Base-by-base conservation (phyloP, 1,284 basidiomycete species). In the Melampsora larici-populina region DNA sequence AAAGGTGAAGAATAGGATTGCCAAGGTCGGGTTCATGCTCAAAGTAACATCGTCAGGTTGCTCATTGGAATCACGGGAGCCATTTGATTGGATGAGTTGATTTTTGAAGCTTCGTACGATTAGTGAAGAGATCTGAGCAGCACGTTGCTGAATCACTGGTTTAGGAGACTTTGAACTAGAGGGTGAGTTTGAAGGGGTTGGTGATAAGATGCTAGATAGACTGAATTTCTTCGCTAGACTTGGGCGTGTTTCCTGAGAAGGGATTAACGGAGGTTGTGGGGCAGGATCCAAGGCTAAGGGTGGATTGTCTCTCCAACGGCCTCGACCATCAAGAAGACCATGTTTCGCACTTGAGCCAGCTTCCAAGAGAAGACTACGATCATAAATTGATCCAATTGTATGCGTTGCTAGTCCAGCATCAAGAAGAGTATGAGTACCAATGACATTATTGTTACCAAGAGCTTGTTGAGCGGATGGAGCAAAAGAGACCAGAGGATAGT, bases 401-500 rank as follows among this genome's bases (percentile, higher is more conserved):
- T 49, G 66, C 43, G 26, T 49, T 60, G 60, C n/a, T 21, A 58
- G 55, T 60, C 58, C 51, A 6, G 74, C 48, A 55, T 77, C 60
- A 1, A 77, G 60, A 18, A 77, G 67, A 68, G 36, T 63, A 77
- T 77, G 74, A 64, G 74, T 77, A n/a, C 74, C 74, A 63, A 77
- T 63, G 2, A 66, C 49, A 21, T 65, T 65, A 8, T 48, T 40
- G n/a, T 31, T 51, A 18, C 43, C 40, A 70, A 70, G 65, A 43
- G 66, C 63, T 55, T 65, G 70, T 69, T 70, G 68, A n/a, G 75
- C 79, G 29, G 73, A 73, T 31, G 79, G 80, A 9, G 82, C 87
- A 81, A 94, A 92, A 2, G 88, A 87, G 63, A 92, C 89, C 24
- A 93, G 86, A 0, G 92, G 92, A 82, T 87, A 94, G 21, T 86